Percentiles rank a stretch among this genome's conserved stretches.
Conservation (phyloP, 768 basidiomycete genomes). For the Holtermanniella nyarrowii region DNA sequence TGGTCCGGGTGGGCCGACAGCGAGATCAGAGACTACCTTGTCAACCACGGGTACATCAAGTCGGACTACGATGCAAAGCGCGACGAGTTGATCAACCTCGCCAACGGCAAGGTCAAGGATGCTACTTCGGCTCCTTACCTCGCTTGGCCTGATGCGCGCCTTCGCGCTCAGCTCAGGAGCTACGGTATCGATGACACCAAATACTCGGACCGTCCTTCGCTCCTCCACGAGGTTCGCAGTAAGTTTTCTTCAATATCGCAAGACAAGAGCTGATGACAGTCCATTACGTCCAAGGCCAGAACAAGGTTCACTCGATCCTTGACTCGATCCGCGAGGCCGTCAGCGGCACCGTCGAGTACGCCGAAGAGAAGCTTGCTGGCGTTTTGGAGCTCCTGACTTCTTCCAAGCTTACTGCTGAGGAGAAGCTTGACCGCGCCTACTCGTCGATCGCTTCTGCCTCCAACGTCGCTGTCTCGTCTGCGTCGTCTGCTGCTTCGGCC, state of each 20-base stretch:
- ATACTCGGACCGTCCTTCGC: slow-evolving; percentile 55
- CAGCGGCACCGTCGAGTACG: slow-evolving; percentile 56
- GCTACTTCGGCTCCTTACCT: slow-evolving; percentile 57
- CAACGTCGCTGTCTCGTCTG: slow-evolving; percentile 25
- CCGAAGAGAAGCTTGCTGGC: slow-evolving; percentile 59
- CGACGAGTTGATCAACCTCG: slow-evolving; percentile 47
- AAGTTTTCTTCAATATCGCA: slow-evolving; percentile 43
- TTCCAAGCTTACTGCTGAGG: slow-evolving; percentile 35
- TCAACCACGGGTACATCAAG: slow-evolving; percentile 63
- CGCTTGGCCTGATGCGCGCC: slow-evolving; percentile 83
- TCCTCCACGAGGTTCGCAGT: slow-evolving; percentile 50
- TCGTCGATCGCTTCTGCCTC: slow-evolving; percentile 31
- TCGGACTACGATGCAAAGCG: slow-evolving; percentile 59
- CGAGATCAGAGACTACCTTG: slow-evolving; percentile 66
- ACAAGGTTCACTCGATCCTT: slow-evolving; percentile 52
- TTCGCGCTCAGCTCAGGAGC: slow-evolving; percentile 77
- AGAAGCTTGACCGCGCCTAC: slow-evolving; percentile 39
- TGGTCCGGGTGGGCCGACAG: slow-evolving; percentile 60
- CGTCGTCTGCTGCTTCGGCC: slow-evolving; percentile 23
- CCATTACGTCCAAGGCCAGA: slow-evolving; percentile 61
- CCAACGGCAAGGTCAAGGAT: slow-evolving; percentile 49
- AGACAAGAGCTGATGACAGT: slow-evolving; percentile 38
- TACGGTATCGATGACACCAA: slow-evolving; percentile 61
- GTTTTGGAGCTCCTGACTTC: slow-evolving; percentile 41
- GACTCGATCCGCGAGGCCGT: slow-evolving; percentile 57